phyloP scores from a whole-genome alignment of 352 stramenopile species.

The Phytophthora constricta region DNA sequence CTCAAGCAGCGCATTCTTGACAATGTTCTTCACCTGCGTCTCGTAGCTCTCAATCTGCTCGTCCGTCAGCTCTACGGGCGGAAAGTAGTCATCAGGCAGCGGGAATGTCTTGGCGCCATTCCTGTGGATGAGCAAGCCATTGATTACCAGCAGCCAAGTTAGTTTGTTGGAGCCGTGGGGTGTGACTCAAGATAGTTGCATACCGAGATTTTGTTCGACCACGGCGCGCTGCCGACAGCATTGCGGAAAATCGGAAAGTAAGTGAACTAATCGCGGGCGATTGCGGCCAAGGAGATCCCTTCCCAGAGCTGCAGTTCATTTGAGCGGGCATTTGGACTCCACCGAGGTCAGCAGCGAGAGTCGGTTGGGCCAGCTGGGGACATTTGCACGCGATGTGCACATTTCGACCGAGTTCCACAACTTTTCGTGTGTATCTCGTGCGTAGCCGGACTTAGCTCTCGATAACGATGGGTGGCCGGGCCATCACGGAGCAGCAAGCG shows the following conservation, averaged over 20 bases:
- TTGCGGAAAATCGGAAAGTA: conserved; percentile 29
- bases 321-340: conserved; percentile 4
- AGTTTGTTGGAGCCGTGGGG: conserved; percentile 17
- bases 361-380: conserved; percentile 35
- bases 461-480: conserved; percentile 9
- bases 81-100: conserved; percentile 50
- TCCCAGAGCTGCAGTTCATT: conserved; percentile 29
- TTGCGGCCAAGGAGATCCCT: conserved; percentile 20
- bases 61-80: conserved; percentile 39
- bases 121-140: conserved; percentile 14
- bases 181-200: conserved; percentile 15
- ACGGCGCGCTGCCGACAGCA: conserved; percentile 30
- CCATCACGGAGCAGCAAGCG: not conserved
- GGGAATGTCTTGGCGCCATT: conserved; percentile 46
- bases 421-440: conserved; percentile 20
- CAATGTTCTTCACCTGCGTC: conserved; percentile 36
- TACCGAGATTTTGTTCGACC: conserved; percentile 37
- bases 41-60: conserved; percentile 38
- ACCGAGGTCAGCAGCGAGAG: conserved; percentile 22
- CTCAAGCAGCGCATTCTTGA: conserved; percentile 37
- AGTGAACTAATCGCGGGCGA: conserved; percentile 28
- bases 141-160: conserved; percentile 13
- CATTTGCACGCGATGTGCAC: conserved; percentile 36
- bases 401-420: not conserved
- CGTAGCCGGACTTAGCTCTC: conserved; percentile 28